Base-by-base conservation (phyloP, 2,329 filamentous ascomycete species). In the Fusarium concolor region DNA sequence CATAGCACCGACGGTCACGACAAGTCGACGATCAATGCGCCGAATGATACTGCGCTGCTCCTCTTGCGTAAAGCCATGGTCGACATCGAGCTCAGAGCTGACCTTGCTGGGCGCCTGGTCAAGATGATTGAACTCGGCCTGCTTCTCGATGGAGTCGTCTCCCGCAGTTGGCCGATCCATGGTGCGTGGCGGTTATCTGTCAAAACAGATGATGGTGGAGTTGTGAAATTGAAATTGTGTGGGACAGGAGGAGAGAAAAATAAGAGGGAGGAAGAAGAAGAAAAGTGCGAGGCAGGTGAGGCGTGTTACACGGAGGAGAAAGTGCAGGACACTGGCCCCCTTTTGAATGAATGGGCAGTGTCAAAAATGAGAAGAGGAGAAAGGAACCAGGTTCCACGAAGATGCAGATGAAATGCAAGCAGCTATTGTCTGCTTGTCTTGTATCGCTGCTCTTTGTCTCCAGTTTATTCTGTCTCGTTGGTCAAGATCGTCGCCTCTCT, bases 41-140 rank as follows among this genome's bases (percentile, higher is more conserved):
- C 85, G 83, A 41, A 94, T 87, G 72, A 96, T 92, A 41, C 80
- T 85, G 75, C 82, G 87, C 79, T 91, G 86, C 78, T 95, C 89
- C 18, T 82, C 78, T 0, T 83, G 83, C 1, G 86, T 84, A 77
- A 90, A 89, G 53, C 81, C 83, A 66, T 80, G 73, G 62, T 81
- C 78, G 14, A 61, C 61, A 37, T 74, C 73, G 31, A 64, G 59
- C 26, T 75, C 72, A 17, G 65, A 71, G 51, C 72, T 71, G 31
- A 69, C 55, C 51, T 70, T 70, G 62, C 67, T 69, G 10, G 68
- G 66, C 3, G 67, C 62, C 20, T 60, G 42, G 29, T 73, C 74
- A 28, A 76, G 56, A 38, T 72, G 73, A 35, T 70, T 71, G 67
- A 62, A 55, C 37, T 77, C 75, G 44, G 60, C 53, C n/a, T 70